These are phyloP conservation scores for Rhizopogon rudus DNA, from an alignment of 768 basidiomycete genomes.

Conservation along the genomic window DNA sequence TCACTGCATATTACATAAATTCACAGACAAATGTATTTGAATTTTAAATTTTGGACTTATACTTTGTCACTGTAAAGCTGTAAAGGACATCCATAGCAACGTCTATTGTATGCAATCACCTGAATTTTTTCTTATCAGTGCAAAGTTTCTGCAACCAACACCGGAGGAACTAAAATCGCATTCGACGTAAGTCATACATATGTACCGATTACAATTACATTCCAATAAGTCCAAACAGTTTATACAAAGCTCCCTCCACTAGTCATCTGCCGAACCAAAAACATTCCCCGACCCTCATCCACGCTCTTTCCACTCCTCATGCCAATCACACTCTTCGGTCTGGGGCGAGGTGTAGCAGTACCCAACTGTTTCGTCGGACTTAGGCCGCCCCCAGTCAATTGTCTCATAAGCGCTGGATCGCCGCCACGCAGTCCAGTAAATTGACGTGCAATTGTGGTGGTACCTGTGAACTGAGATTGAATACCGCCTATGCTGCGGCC, in stretches of 20 bases:
- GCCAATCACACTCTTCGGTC: conserved; percentile 78
- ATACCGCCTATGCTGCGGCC: conserved; percentile 33
- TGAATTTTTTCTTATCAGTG: too few species aligned
- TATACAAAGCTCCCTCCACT: conserved; percentile 37
- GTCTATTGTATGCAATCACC: too few species aligned
- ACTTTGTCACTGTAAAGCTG: too few species aligned
- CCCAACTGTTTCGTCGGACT: conserved; percentile 71
- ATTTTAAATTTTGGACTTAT: too few species aligned
- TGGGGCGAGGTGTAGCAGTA: conserved; percentile 38
- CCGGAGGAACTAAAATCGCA: too few species aligned
- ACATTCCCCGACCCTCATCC: conserved; percentile 68
- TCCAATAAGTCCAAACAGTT: conserved; percentile 2
- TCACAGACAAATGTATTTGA: too few species aligned
- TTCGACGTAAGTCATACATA: too few species aligned
- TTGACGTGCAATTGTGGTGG: conserved; percentile 69
- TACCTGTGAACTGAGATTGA: conserved; percentile 58
- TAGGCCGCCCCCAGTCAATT: conserved; percentile 63
- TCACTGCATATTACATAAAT: too few species aligned
- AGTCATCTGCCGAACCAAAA: conserved; percentile 74
- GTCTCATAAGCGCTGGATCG: conserved; percentile 35
- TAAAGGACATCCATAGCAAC: too few species aligned
- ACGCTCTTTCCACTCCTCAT: conserved; percentile 56
- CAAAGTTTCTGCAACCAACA: too few species aligned
- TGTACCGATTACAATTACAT: background rate
- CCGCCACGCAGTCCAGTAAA: conserved; percentile 58